Evolutionary conservation across 179 eudicot species (phyloP), one percentile per base, ranked within the genome.

Genomic region (Vitellaria paradoxa): DNA sequence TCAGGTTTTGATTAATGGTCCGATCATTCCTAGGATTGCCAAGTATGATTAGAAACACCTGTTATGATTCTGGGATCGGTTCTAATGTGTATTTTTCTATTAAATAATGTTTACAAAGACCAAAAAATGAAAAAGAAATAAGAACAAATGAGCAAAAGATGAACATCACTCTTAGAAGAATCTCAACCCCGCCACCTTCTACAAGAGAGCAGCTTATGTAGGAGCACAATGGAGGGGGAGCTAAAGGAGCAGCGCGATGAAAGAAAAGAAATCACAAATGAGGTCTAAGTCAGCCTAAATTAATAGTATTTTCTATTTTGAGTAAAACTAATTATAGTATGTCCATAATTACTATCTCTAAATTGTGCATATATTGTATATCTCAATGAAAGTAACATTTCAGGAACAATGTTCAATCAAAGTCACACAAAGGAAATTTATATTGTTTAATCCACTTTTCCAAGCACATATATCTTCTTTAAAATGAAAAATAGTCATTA

Each of bases 21-120:
- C 53, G 75, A 68, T 68, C 70, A 77, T 80, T 71, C 62, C 60
- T 57, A 59, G 67, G 68, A 77, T 84, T 84, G 70, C 85, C 81
- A 79, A 46, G 65, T 65, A 52, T 74, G 76, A 71, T 81, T 2
- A 30, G 37, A 30, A 30, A 30, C 37, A 1, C 37, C 37, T 0
- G 37, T 30, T 30, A 30, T 30, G 37, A 30, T 30, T 30, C 37
- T 30, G 2, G 37, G 37, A 30, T 30, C 2, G 37, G 37, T 30
- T 30, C 37, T 30, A 2, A 30, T 30, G 37, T 30, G 37, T 30
- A 30, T 30, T 30, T 30, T 2, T 30, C 2, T 1, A 2, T 30
- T 30, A 30, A 30, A 30, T 1, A 30, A 30, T 30, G 37, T 2
- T 30, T 30, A 30, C 37, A 30, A 30, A 30, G 37, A 30, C 37